Evolutionary conservation across 371 early-diverging fungal genomes (phyloP).

Genomic region (Mucor irregularis): DNA sequence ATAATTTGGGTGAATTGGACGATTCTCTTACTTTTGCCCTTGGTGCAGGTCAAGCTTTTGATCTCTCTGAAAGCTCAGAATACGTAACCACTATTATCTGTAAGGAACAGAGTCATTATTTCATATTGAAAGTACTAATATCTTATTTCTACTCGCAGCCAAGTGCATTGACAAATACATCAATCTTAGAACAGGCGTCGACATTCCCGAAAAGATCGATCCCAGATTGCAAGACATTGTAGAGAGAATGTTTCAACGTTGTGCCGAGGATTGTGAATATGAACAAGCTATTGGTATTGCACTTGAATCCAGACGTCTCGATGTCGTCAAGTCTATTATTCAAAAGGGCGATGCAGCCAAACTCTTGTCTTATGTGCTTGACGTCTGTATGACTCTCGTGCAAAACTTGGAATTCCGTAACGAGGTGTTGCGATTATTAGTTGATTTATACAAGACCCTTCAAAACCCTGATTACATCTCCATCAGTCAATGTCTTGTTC

Average conservation of each 20-base stretch:
- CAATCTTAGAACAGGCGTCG: conserved; percentile 58
- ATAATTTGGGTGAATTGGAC: conserved; percentile 92
- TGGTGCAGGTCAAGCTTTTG: conserved; percentile 91
- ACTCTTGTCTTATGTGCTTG: conserved; percentile 83
- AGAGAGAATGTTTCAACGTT: conserved; percentile 91
- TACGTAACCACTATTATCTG: conserved; percentile 94
- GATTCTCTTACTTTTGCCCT: conserved; percentile 94
- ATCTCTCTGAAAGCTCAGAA: conserved; percentile 75
- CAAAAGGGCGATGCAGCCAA: conserved; percentile 66
- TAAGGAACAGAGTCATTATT: conserved; percentile 38
- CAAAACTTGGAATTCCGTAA: conserved; percentile 83
- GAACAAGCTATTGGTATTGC: conserved; percentile 95
- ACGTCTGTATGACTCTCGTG: conserved; percentile 77
- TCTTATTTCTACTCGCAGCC: conserved; percentile 37
- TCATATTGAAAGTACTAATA: background rate
- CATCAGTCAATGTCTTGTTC: conserved; percentile 89
- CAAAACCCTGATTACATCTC: conserved; percentile 88
- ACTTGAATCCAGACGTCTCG: conserved; percentile 88
- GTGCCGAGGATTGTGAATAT: conserved; percentile 84
- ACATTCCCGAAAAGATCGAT: conserved; percentile 63
- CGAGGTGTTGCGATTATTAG: conserved; percentile 81
- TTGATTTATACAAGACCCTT: conserved; percentile 77
- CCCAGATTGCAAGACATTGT: conserved; percentile 84
- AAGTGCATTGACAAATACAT: conserved; percentile 96
- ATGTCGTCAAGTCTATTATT: conserved; percentile 84